A percentile compares a stretch with the other conserved stretches of the same genome.
phyloP scores from a whole-genome alignment of 805 yeast genomes.

The Diddensiella transvaalensis region DNA sequence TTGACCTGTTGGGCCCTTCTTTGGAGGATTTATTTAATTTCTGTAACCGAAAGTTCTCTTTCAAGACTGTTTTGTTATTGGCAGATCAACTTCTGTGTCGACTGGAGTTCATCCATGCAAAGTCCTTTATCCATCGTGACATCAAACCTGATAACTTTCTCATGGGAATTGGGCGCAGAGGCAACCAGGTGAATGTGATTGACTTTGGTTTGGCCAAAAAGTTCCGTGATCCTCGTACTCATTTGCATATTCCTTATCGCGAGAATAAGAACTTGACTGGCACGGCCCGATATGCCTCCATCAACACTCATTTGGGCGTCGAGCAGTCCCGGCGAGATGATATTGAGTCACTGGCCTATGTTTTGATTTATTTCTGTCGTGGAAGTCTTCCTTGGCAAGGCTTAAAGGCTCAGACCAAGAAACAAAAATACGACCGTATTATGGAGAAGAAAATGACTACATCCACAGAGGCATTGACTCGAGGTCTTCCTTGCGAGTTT shows the following conservation, averaged over 20 bases:
- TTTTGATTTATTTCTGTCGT: slow-evolving; percentile 86
- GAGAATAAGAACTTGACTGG: slow-evolving; percentile 96
- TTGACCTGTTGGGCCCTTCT: slow-evolving; percentile 92
- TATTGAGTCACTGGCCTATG: slow-evolving; percentile 91
- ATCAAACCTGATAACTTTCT: slow-evolving; percentile 80
- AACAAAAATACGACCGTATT: slow-evolving; percentile 94
- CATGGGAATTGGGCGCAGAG: slow-evolving; percentile 89
- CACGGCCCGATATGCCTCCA: slow-evolving; percentile 93
- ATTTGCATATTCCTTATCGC: slow-evolving; percentile 90
- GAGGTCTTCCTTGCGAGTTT: slow-evolving; percentile 90
- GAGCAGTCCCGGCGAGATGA: slow-evolving; percentile 98
- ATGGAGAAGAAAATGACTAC: slow-evolving; percentile 93
- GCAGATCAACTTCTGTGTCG: slow-evolving; percentile 95
- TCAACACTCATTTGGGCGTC: slow-evolving; percentile 94
- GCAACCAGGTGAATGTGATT: slow-evolving; percentile 91
- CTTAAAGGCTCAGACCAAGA: slow-evolving; percentile 90
- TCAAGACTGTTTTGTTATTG: slow-evolving; percentile 84
- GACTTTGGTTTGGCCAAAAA: slow-evolving; percentile 94
- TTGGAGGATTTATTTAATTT: slow-evolving; percentile 94
- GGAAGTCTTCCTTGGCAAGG: slow-evolving; percentile 99
- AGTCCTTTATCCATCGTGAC: slow-evolving; percentile 84
- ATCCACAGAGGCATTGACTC: slow-evolving; percentile 77
- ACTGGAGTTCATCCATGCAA: slow-evolving; percentile 91
- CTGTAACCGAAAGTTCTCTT: slow-evolving; percentile 89
- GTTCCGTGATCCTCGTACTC: slow-evolving; percentile 90